Base-by-base conservation (phyloP, 768 basidiomycete genomes). In the Auricularia auricula-judae region DNA sequence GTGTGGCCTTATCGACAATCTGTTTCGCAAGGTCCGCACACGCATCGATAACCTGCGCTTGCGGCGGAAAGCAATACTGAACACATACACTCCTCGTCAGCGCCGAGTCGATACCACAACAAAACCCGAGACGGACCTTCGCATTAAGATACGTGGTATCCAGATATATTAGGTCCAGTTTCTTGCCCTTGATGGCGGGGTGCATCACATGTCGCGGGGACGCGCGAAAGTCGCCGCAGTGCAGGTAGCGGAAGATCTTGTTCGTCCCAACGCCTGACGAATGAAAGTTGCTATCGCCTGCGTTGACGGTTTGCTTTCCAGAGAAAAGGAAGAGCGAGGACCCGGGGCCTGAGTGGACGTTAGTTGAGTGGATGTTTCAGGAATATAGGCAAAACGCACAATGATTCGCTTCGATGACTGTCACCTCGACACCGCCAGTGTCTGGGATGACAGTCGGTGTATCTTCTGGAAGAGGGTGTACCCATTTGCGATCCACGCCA, bases 331-430 rank as follows among this genome's bases (percentile, higher is more conserved):
- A 98, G 33, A 99, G 78, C 65, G 87, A 92, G 2, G 94, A 97
- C 3, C 97, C 97, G 4, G 97, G 97, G 74, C 84, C 77, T 60
- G 8, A 61, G 3, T 4, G 58, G 11, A 35, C 29, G 33, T 54
- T 56, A 42, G 12, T 4, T 21, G 33, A 60, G 33, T 4, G 1
- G 8, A 43, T 1, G 53, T 21, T 16, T 29, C 34, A 18, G 14
- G 33, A 16, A 35, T 23, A 47, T 14, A 3, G 43, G 36, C 11
- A 62, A 21, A n/a, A 69, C 79, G 51, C 64, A 81, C 96, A 98
- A 71, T 98, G 97, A 73, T 99, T 98, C 10, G 96, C 97, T 70
- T 97, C 92, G n/a, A 99, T 93, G 47, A 95, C 83, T 1, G 93
- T 98, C 3, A 98, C 95, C 43, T 76, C 79, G 42, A 98, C 91